Base-by-base conservation (phyloP, 2,329 filamentous ascomycete species). In the Fusarium papillatum region DNA sequence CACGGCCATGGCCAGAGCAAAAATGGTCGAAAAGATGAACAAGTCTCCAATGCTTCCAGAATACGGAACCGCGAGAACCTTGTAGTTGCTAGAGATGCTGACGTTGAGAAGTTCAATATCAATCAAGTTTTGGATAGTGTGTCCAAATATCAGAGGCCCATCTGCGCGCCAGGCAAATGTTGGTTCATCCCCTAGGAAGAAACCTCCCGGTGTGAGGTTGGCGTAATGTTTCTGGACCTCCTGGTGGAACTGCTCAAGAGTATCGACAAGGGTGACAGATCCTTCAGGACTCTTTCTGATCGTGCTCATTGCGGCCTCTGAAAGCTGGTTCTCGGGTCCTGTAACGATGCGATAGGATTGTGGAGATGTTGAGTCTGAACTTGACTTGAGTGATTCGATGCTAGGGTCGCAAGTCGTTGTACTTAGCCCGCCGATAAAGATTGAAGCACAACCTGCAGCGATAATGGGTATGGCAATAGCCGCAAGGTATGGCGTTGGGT, bases 181-280 rank as follows among this genome's bases (percentile, higher is more conserved):
- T 0, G 66, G 64, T 14, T 66, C 34, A 26, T 66, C 48, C 3
- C 64, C 64, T 0, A 66, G 36, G n/a, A 66, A 66, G 38, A 66
- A 66, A 1, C 64, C 64, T 36, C 66, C 66, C 0, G 66, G 61
- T 7, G 38, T 64, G 16, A 69, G 46, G 19, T 64, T 22, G n/a
- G 39, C 75, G 97, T 95, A 66, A 6, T 66, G 64, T 7, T 43
- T 36, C 17, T 39, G 14, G 0, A 66, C 36, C 31, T 66, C 50
- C 0, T 34, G 7, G 1, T 59, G 38, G 1, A 66, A 66, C 24
- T 60, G 50, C 1, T 66, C 50, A 17, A 66, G 64, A 0, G 36
- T 60, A 16, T 46, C 38, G 7, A 66, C 64, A 1, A 66, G 29
- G 7, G 62, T 64, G 2, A 66, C 50, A 6, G 64, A 66, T 17